A percentile compares a stretch with the other conserved stretches of the same genome.
These are phyloP conservation scores for Termitomyces sp. DNA, from an alignment of 768 basidiomycete genomes.

Conservation along the genomic window DNA sequence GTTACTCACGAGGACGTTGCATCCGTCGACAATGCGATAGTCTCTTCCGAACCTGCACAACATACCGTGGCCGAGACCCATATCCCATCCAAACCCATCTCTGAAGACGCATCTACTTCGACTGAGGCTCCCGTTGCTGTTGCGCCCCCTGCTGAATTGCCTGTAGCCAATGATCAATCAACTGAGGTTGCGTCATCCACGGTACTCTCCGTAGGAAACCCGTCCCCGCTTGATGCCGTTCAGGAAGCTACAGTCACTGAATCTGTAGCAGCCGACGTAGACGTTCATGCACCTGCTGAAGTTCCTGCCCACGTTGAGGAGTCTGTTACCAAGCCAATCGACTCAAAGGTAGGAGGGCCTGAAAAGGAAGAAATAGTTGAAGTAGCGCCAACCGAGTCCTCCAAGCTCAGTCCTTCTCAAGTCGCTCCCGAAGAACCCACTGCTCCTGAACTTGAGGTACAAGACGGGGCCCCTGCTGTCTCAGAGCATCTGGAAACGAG, in stretches of 20 bases:
- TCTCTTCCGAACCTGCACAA: not conserved
- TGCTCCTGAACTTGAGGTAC: not conserved
- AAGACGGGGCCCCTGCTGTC: not conserved
- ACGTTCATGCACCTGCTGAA: not conserved
- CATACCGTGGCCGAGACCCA: not conserved
- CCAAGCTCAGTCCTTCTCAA: not conserved
- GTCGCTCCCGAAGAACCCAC: not conserved
- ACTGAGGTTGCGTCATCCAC: not conserved
- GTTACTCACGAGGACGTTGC: not conserved
- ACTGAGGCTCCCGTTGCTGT: not conserved
- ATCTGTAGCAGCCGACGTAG: not conserved
- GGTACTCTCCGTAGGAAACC: not conserved
- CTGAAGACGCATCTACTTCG: not conserved
- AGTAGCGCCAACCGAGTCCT: not conserved
- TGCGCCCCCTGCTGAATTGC: not conserved
- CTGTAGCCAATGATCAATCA: not conserved
- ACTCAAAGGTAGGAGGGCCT: not conserved
- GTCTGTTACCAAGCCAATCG: not conserved
- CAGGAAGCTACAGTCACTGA: not conserved
- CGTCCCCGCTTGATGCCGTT: not conserved
- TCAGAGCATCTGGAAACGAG: not conserved
- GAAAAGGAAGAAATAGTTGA: not conserved
- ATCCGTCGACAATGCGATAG: not conserved
- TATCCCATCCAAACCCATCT: not conserved
- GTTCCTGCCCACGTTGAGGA: not conserved